Evolutionary conservation across 108 stramenopile species (phyloP).

Genomic region (Nitzschia sp.): DNA sequence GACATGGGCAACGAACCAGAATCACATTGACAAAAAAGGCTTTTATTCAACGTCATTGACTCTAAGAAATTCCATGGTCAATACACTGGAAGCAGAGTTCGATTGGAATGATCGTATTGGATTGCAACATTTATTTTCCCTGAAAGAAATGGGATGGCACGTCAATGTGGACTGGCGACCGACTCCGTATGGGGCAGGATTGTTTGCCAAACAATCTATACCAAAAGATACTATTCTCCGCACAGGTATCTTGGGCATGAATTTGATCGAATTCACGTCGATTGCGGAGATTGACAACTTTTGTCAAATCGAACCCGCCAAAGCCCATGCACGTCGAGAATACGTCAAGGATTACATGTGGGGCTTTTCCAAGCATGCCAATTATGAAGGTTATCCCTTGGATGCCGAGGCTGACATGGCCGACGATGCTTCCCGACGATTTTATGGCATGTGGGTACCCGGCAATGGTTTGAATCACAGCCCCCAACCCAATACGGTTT

Average conservation of each 20-base stretch:
- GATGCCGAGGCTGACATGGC: slow-evolving; percentile 1
- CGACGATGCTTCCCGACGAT: slow-evolving; percentile 9
- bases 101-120: slow-evolving; percentile 47
- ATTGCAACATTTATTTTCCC: slow-evolving; percentile 21
- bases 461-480: slow-evolving; percentile 52
- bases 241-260: slow-evolving; percentile 26
- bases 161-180: slow-evolving; percentile 41
- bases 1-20: background rate
- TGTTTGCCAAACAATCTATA: slow-evolving; percentile 41
- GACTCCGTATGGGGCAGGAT: slow-evolving; percentile 41
- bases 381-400: slow-evolving; percentile 31
- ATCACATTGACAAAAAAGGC: no score
- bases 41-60: no score
- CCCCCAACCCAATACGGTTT: slow-evolving; percentile 41
- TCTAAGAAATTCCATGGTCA: no score
- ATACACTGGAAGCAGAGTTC: slow-evolving; percentile 13
- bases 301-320: slow-evolving; percentile 5
- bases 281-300: slow-evolving; percentile 40
- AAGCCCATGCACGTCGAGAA: slow-evolving; percentile 1
- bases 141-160: slow-evolving; percentile 47
- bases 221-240: slow-evolving; percentile 35
- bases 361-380: slow-evolving; percentile 41
- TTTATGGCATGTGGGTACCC: slow-evolving; percentile 53
- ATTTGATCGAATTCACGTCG: slow-evolving; percentile 36
- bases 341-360: slow-evolving; percentile 51